These are phyloP conservation scores for Lachancea meyersii DNA, from an alignment of 805 yeast species.

Conservation along the genomic window DNA sequence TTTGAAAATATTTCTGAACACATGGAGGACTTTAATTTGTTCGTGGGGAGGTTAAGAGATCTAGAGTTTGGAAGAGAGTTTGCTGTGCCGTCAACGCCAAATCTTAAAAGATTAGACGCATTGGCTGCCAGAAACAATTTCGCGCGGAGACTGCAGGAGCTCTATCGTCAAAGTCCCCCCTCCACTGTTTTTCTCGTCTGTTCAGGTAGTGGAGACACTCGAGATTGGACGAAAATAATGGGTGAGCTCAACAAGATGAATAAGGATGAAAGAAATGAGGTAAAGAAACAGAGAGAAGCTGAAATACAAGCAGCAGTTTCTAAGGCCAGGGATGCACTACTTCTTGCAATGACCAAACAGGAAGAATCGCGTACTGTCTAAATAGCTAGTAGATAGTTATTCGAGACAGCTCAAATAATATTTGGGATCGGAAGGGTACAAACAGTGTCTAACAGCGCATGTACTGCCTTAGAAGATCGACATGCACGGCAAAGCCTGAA, in stretches of 20 bases:
- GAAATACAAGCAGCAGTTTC: constrained; percentile 42
- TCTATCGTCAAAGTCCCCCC: constrained; percentile 50
- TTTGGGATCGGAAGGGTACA: too few relatives aligned
- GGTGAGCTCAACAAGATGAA: constrained; percentile 39
- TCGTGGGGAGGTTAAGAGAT: constrained; percentile 53
- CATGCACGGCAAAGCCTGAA: too few relatives aligned
- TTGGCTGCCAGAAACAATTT: constrained; percentile 28
- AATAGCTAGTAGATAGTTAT: neutral
- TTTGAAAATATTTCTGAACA: constrained; percentile 38
- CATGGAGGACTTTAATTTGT: constrained; percentile 40
- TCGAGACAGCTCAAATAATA: too few relatives aligned
- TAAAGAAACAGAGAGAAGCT: constrained; percentile 40
- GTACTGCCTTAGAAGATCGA: too few relatives aligned
- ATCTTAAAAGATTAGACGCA: constrained; percentile 8
- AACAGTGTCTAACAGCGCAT: too few relatives aligned
- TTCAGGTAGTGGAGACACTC: constrained; percentile 58
- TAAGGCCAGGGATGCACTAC: constrained; percentile 54
- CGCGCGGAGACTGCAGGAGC: constrained; percentile 39
- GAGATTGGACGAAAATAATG: constrained; percentile 37
- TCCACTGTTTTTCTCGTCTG: constrained; percentile 55
- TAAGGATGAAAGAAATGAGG: constrained; percentile 35
- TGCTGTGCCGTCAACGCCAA: constrained; percentile 25
- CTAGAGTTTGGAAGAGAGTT: constrained; percentile 41
- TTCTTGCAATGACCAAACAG: constrained; percentile 46
- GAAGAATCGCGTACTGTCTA: constrained; percentile 1